phyloP scores from a whole-genome alignment of 352 stramenopile species.

The Globisporangium barbulae region DNA sequence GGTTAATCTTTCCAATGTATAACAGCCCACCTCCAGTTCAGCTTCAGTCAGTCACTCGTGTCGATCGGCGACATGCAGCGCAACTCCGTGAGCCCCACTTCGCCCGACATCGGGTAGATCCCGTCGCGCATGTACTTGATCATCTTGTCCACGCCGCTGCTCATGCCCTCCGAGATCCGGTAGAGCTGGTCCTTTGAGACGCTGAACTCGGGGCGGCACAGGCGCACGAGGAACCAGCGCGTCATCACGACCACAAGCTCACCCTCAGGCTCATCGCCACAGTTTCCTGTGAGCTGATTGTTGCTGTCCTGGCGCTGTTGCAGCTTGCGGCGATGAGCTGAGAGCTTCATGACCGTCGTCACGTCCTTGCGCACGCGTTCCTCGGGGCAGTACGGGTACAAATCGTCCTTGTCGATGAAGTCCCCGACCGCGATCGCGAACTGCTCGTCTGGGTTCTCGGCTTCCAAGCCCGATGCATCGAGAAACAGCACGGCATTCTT shows the following conservation, averaged over 20 bases:
- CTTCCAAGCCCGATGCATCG: conserved; percentile 10
- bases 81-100: neutral
- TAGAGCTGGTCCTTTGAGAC: conserved; percentile 3
- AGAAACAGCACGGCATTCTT: conserved; percentile 15
- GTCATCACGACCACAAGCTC: conserved; percentile 13
- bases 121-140: conserved; percentile 5
- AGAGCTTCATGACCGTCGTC: conserved; percentile 10
- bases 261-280: neutral
- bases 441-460: neutral
- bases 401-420: conserved; percentile 16
- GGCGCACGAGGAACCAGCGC: conserved; percentile 2
- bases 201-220: conserved; percentile 1
- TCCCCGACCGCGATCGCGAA: conserved; percentile 7
- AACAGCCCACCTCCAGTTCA: neutral
- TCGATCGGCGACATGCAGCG: neutral
- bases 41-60: neutral
- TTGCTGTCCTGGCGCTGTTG: neutral
- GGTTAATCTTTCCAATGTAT: neutral
- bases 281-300: neutral
- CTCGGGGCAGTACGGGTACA: conserved; percentile 16
- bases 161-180: conserved; percentile 6
- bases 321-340: neutral
- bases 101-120: neutral
- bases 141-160: conserved; percentile 8
- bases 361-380: conserved; percentile 25